Percentiles rank a stretch among this genome's conserved stretches.
Conservation (phyloP, 768 basidiomycete genomes). For the Leccinum variicolor region DNA sequence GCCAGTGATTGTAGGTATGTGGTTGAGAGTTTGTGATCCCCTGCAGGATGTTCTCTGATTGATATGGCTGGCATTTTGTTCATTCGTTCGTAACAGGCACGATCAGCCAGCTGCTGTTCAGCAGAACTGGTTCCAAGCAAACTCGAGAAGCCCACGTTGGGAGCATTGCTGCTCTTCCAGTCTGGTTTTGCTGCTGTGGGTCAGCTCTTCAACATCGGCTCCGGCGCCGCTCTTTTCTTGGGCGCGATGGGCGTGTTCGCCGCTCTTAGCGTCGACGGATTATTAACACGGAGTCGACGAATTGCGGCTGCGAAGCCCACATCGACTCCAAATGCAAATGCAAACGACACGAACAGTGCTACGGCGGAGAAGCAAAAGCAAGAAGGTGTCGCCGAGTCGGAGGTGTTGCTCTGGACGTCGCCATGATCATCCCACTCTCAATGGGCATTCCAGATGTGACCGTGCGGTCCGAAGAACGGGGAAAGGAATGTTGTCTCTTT, state of each 20-base stretch:
- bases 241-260: constrained; percentile 53
- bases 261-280: constrained; percentile 31
- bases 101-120: constrained; percentile 55
- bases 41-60: not conserved
- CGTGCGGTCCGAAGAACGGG: no score
- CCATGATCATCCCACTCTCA: constrained; percentile 51
- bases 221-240: constrained; percentile 72
- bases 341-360: not conserved
- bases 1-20: constrained; percentile 65
- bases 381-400: constrained; percentile 20
- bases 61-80: not conserved
- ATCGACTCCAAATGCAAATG: constrained; percentile 1
- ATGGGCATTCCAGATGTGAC: constrained; percentile 34
- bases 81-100: constrained; percentile 44
- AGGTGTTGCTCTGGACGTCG: constrained; percentile 55
- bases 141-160: constrained; percentile 61
- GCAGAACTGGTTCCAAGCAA: constrained; percentile 22
- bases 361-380: not conserved
- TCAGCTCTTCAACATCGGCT: constrained; percentile 71
- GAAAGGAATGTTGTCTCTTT: no score
- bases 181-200: constrained; percentile 50
- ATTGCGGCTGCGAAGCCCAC: no score
- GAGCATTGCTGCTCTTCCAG: constrained; percentile 59
- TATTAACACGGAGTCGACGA: no score
- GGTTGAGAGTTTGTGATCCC: not conserved